Evolutionary conservation across 805 yeast species (phyloP).

Genomic region (Yamadazyma sp.): DNA sequence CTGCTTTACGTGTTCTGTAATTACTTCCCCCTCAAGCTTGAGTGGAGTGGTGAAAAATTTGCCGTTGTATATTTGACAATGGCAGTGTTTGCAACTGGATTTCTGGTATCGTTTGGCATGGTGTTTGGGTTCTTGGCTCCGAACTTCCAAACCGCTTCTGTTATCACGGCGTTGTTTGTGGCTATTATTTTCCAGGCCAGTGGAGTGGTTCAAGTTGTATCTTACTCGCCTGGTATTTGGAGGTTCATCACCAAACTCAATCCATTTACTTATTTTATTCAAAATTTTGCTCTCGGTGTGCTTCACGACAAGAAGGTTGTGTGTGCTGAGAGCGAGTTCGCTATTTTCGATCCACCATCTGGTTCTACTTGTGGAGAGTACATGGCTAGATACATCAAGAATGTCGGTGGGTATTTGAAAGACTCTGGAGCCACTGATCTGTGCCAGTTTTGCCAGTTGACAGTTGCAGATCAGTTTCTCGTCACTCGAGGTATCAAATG

Average conservation of each 20-base stretch:
- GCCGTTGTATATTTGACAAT: constrained; percentile 31
- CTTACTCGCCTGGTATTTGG: constrained; percentile 48
- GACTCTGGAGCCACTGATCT: constrained; percentile 41
- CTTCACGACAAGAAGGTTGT: constrained; percentile 37
- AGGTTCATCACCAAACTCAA: constrained; percentile 72
- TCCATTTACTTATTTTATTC: constrained; percentile 65
- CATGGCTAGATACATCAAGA: constrained; percentile 23
- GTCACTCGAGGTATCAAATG: constrained; percentile 34
- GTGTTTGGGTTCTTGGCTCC: constrained; percentile 28
- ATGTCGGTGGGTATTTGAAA: constrained; percentile 47
- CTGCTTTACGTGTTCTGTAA: constrained; percentile 36
- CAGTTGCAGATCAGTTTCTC: constrained; percentile 60
- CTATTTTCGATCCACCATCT: constrained; percentile 20
- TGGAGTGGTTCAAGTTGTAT: constrained; percentile 30
- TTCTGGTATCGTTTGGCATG: constrained; percentile 34
- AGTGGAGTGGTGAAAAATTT: constrained; percentile 43
- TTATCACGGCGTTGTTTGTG: constrained; percentile 27
- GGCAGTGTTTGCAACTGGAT: constrained; percentile 22
- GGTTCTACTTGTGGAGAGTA: constrained; percentile 33
- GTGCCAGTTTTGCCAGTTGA: constrained; percentile 63
- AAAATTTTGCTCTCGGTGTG: constrained; percentile 45
- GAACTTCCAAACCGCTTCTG: constrained; percentile 32
- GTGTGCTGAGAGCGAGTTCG: constrained; percentile 26
- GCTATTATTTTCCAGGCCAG: constrained; percentile 36
- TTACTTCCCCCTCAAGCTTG: constrained; percentile 69